Evolutionary conservation across 306 rosid genomes (phyloP), one percentile per base, ranked within the genome.

Genomic region (Castanospermum australe): DNA sequence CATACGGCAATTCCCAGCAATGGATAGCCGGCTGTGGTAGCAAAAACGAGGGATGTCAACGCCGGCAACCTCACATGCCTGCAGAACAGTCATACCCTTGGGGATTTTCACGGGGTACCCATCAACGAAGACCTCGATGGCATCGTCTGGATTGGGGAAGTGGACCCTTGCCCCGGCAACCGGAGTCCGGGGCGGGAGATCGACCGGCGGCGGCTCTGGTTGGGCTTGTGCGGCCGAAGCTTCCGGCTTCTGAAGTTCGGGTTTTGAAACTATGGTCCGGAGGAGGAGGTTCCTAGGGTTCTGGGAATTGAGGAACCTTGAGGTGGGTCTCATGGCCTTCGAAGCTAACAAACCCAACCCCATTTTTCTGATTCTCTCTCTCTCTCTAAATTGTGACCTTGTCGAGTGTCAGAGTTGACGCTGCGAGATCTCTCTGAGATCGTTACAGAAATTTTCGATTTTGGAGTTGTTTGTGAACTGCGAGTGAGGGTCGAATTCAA

Each of bases 1-100:
- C 99, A 95, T 95, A 18, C 99, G 97, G 85, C 99, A 95, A 71
- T 95, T 95, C 0, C 98, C 98, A 12, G 99, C 99, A 25, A 95
- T 95, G 7, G 98, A 93, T 8, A 95, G 88, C 0, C 98, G 86
- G 78, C 92, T 95, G 63, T 95, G 99, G 67, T 95, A 95, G 84
- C 99, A 95, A 61, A 93, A 95, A 0, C 99, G 84, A 24, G 99
- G 99, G 30, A 95, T 95, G 22, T 95, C 99, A 17, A 93, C 93
- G 45, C 99, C 99, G 9, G 98, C 99, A 42, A 91, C 77, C 88
- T 95, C 99, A 70, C 99, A 95, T 4, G 99, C 99, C 84, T 95
- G 99, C 41, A 95, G 87, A 57, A 95, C 99, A 0, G 96, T 90
- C 84, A 95, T 83, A 30, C 99, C 99, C 89, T 95, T 95, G 4